These are phyloP conservation scores for Epichloe glyceriae DNA, from an alignment of 2,329 filamentous ascomycete species.

Conservation along the genomic window DNA sequence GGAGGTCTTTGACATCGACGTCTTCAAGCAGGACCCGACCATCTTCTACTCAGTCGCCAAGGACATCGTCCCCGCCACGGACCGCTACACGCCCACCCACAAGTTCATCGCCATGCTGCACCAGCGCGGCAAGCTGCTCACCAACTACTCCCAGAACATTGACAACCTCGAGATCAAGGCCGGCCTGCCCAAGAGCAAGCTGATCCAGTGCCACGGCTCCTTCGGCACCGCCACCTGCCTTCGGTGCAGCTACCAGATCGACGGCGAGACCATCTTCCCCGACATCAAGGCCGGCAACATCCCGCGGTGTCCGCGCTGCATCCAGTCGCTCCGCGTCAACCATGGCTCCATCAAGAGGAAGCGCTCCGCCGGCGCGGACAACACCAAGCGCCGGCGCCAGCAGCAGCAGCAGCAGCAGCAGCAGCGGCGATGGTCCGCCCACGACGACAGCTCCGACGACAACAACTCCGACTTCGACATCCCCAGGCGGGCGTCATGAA, in stretches of 20 bases:
- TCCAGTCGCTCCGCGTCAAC: conserved; percentile 32
- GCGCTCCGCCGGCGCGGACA: conserved; percentile 24
- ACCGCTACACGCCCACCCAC: conserved; percentile 82
- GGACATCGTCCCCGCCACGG: conserved; percentile 72
- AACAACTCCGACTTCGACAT: conserved; percentile 40
- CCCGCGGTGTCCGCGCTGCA: conserved; percentile 64
- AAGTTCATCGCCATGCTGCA: conserved; percentile 85
- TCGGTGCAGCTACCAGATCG: conserved; percentile 61
- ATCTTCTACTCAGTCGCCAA: conserved; percentile 88
- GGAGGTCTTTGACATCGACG: conserved; percentile 83
- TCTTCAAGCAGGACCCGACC: conserved; percentile 74
- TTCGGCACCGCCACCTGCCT: conserved; percentile 88
- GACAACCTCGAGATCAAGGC: conserved; percentile 88
- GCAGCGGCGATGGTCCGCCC: conserved; percentile 20
- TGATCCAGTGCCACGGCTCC: conserved; percentile 93
- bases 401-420: background rate
- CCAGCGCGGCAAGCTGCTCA: conserved; percentile 76
- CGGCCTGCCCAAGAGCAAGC: conserved; percentile 65
- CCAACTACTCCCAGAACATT: conserved; percentile 98
- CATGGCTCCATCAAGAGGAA: conserved; percentile 23
- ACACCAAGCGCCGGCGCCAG: conserved; percentile 15
- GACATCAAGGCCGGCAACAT: conserved; percentile 66
- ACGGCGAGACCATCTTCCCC: conserved; percentile 65
- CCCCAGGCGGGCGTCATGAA: conserved; percentile 70
- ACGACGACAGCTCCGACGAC: conserved; percentile 30